These are phyloP conservation scores for Chlorokybus atmophyticus DNA, from an alignment of 139 green algal species.

Conservation along the genomic window DNA sequence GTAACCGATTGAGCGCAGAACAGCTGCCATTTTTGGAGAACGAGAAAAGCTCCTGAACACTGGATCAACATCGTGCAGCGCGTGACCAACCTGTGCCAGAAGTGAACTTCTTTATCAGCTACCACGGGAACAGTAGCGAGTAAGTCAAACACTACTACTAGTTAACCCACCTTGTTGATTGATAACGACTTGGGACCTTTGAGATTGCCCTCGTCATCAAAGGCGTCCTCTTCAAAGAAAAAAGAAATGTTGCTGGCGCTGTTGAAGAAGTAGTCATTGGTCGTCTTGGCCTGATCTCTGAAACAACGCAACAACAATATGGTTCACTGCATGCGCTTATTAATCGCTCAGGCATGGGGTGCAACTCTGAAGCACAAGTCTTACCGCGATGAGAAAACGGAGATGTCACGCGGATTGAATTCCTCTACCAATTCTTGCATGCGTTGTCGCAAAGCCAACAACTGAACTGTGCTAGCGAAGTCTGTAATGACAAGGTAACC, in stretches of 20 bases:
- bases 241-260: slow-evolving; percentile 39
- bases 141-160: not conserved
- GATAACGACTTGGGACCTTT: slow-evolving; percentile 18
- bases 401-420: slow-evolving; percentile 24
- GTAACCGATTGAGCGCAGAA: slow-evolving; percentile 60
- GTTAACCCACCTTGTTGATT: slow-evolving; percentile 66
- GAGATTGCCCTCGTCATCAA: slow-evolving; percentile 38
- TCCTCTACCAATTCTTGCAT: slow-evolving; percentile 24
- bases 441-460: too few relatives aligned
- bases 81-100: slow-evolving; percentile 1
- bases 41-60: slow-evolving; percentile 65
- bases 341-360: not conserved
- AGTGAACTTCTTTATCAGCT: not conserved
- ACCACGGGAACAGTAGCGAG: not conserved
- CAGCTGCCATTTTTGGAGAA: slow-evolving; percentile 36
- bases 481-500: too few relatives aligned
- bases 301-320: slow-evolving; percentile 9
- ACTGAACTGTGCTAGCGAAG: too few relatives aligned
- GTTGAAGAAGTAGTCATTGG: slow-evolving; percentile 62
- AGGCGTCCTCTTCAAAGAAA: slow-evolving; percentile 52
- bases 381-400: slow-evolving; percentile 31
- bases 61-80: slow-evolving; percentile 83
- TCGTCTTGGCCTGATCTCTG: slow-evolving; percentile 25
- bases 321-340: not conserved
- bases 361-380: slow-evolving; percentile 13